phyloP scores from a whole-genome alignment of 371 early-diverging fungal genomes.

The Coemansia sp. region DNA sequence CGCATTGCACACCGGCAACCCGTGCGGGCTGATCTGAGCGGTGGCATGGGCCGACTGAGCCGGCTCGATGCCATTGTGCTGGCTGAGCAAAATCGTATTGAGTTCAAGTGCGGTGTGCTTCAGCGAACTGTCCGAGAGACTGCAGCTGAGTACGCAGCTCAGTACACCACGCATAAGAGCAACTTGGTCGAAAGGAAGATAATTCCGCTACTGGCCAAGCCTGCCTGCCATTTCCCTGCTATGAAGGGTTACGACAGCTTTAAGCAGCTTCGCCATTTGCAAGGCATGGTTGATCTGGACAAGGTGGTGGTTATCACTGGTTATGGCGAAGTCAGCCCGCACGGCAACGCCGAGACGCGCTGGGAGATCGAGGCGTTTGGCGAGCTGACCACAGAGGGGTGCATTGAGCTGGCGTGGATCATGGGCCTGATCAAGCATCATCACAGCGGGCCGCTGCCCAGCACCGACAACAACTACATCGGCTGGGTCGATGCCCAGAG shows the following conservation, averaged over 20 bases:
- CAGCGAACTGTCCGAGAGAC: not conserved
- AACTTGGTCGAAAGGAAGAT: too few species aligned
- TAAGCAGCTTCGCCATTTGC: slow-evolving; percentile 54
- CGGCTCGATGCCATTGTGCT: too few species aligned
- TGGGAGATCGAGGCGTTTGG: slow-evolving; percentile 96
- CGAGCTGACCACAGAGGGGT: slow-evolving; percentile 89
- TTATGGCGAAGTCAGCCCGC: slow-evolving; percentile 92
- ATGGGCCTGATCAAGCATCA: slow-evolving; percentile 87
- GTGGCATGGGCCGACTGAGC: too few species aligned
- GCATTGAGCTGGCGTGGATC: slow-evolving; percentile 95
- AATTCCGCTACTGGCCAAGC: slow-evolving; percentile 67
- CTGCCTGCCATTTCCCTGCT: too few species aligned
- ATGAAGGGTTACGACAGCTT: too few species aligned
- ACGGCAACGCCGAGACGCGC: slow-evolving; percentile 88
- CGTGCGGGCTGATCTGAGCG: slow-evolving; percentile 63
- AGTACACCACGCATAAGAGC: not conserved
- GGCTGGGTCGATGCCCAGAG: slow-evolving; percentile 90
- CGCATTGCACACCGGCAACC: slow-evolving; percentile 64
- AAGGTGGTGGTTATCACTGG: slow-evolving; percentile 92
- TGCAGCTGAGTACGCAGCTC: not conserved
- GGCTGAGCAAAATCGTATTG: slow-evolving; percentile 3
- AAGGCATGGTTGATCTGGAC: slow-evolving; percentile 87
- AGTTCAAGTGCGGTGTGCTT: not conserved
- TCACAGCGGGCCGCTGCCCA: slow-evolving; percentile 73
- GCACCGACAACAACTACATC: slow-evolving; percentile 1